Evolutionary conservation across 306 rosid genomes (phyloP).

Genomic region (Cicer cuneatum): DNA sequence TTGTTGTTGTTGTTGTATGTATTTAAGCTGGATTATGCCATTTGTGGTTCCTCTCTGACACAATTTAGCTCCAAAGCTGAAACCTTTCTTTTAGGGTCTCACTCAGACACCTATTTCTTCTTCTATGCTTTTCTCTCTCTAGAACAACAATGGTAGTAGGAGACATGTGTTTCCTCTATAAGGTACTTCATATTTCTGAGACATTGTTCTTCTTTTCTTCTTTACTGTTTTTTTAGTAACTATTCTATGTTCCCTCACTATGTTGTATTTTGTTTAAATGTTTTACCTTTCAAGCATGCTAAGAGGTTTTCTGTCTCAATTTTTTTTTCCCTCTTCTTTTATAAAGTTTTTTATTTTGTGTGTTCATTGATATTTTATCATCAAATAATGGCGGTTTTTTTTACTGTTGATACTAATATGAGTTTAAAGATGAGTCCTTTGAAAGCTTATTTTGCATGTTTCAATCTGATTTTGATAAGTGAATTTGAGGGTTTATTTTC

Average conservation of each 20-base stretch:
- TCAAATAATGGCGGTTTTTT: slow-evolving; percentile 17
- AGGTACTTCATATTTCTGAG: slow-evolving; percentile 54
- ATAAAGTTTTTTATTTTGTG: neutral
- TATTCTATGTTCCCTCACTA: slow-evolving; percentile 10
- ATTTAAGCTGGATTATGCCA: slow-evolving; percentile 25
- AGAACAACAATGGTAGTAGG: slow-evolving; percentile 66
- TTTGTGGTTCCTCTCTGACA: slow-evolving; percentile 35
- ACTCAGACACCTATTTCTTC: slow-evolving; percentile 4
- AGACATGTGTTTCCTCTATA: slow-evolving; percentile 64
- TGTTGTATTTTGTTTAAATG: slow-evolving; percentile 13
- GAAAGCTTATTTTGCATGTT: slow-evolving; percentile 42
- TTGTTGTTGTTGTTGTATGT: too few relatives aligned
- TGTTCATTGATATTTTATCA: slow-evolving; percentile 16
- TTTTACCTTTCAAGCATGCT: slow-evolving; percentile 21
- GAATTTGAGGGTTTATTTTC: slow-evolving; percentile 32
- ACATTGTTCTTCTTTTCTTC: neutral
- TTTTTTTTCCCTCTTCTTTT: neutral
- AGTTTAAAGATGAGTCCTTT: slow-evolving; percentile 3
- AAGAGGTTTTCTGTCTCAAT: neutral
- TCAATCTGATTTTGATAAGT: slow-evolving; percentile 50
- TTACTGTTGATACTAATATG: slow-evolving; percentile 9
- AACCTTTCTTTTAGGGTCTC: slow-evolving; percentile 10
- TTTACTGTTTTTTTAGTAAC: neutral
- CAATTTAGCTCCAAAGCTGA: slow-evolving; percentile 48
- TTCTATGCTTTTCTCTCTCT: slow-evolving; percentile 13